A percentile compares a stretch with the other conserved stretches of the same genome.
These are phyloP conservation scores for Calonectria ilicicola DNA, from an alignment of 2,329 filamentous ascomycete genomes.

Conservation along the genomic window DNA sequence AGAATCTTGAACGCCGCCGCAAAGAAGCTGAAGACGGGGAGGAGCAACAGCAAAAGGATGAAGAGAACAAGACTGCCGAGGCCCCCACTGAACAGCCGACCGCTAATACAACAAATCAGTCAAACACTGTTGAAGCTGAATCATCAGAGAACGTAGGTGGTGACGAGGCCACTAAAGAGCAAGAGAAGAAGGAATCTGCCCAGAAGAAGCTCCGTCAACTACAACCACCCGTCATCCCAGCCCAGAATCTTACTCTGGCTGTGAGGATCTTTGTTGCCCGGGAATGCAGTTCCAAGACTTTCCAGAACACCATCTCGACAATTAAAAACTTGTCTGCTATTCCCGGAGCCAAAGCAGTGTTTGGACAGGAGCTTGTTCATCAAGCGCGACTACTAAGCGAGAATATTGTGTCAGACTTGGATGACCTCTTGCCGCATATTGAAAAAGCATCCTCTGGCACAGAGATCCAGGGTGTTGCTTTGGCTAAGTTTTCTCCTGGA, in stretches of 20 bases:
- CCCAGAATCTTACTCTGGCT: slow-evolving; percentile 91
- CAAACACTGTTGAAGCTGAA: slow-evolving; percentile 44
- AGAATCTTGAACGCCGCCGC: slow-evolving; percentile 83
- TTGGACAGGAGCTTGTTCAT: slow-evolving; percentile 91
- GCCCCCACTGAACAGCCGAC: slow-evolving; percentile 31
- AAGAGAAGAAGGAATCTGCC: slow-evolving; percentile 54
- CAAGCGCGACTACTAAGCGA: slow-evolving; percentile 89
- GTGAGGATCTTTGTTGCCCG: slow-evolving; percentile 96
- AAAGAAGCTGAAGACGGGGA: slow-evolving; percentile 75
- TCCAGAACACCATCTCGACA: slow-evolving; percentile 97
- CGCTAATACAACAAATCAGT: slow-evolving; percentile 43
- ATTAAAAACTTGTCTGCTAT: slow-evolving; percentile 98
- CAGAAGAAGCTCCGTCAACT: slow-evolving; percentile 70
- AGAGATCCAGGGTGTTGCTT: slow-evolving; percentile 93
- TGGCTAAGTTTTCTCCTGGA: slow-evolving; percentile 95
- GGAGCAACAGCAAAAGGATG: slow-evolving; percentile 56
- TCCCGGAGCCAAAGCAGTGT: slow-evolving; percentile 87
- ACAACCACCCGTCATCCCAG: slow-evolving; percentile 85
- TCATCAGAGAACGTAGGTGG: slow-evolving; percentile 40
- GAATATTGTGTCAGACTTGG: slow-evolving; percentile 85
- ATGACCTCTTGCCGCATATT: slow-evolving; percentile 88
- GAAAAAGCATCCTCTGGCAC: slow-evolving; percentile 88
- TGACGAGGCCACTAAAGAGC: slow-evolving; percentile 43
- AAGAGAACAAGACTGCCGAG: slow-evolving; percentile 46
- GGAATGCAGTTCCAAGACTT: slow-evolving; percentile 97